Evolutionary conservation across 2,329 filamentous ascomycete species (phyloP).

Genomic region (Niveomyces coronatus): DNA sequence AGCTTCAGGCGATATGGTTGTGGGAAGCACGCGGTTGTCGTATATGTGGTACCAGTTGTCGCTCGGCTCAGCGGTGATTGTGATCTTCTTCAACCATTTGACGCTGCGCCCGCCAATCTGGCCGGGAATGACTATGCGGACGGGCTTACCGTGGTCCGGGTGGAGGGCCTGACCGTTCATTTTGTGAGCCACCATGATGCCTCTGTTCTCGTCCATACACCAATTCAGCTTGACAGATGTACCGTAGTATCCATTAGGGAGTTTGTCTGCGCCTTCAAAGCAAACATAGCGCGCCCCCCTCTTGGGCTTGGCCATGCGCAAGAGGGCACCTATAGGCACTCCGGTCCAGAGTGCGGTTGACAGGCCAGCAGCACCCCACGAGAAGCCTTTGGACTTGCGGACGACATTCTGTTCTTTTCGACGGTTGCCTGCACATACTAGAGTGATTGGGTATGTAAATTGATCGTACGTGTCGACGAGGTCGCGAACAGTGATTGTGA

Average conservation of each 20-base stretch:
- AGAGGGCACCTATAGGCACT: constrained; percentile 60
- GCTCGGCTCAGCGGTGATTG: constrained; percentile 67
- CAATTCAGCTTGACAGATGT: constrained; percentile 83
- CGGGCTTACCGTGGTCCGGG: constrained; percentile 77
- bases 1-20: constrained; percentile 73
- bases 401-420: constrained; percentile 90
- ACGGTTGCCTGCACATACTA: constrained; percentile 86
- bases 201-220: constrained; percentile 72
- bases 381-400: constrained; percentile 86
- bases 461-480: constrained; percentile 68
- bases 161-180: constrained; percentile 80
- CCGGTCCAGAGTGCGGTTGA: constrained; percentile 87
- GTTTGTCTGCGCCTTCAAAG: constrained; percentile 81
- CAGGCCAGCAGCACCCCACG: constrained; percentile 80
- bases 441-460: constrained; percentile 74
- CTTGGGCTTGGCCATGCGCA: constrained; percentile 56
- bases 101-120: constrained; percentile 89
- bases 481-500: constrained; percentile 61
- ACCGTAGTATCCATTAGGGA: constrained; percentile 83
- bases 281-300: constrained; percentile 71
- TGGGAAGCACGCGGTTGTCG: constrained; percentile 83
- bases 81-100: constrained; percentile 80
- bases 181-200: constrained; percentile 77
- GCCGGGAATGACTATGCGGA: constrained; percentile 75
- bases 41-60: constrained; percentile 95